Percentiles rank a stretch among this genome's conserved stretches.
These are phyloP conservation scores for Staphylotrichum longicolle DNA, from an alignment of 495 filamentous ascomycete genomes.

Conservation along the genomic window DNA sequence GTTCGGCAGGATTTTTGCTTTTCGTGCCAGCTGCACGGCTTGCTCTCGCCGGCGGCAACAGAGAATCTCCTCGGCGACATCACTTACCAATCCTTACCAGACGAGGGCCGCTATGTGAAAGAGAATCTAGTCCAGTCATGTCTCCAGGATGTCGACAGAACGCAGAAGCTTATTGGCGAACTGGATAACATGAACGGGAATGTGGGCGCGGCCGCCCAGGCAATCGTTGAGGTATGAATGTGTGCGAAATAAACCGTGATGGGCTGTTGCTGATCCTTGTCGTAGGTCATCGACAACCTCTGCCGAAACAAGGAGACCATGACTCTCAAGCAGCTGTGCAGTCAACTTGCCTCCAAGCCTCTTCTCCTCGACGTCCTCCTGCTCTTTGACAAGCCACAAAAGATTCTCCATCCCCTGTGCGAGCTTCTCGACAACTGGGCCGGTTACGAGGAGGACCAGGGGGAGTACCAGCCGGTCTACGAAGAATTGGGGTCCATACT, in stretches of 20 bases:
- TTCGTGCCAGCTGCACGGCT: slow-evolving; percentile 78
- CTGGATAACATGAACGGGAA: slow-evolving; percentile 95
- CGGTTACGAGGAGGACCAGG: slow-evolving; percentile 86
- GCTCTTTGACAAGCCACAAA: slow-evolving; percentile 73
- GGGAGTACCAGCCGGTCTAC: slow-evolving; percentile 93
- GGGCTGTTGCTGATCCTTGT: background rate
- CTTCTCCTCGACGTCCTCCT: slow-evolving; percentile 79
- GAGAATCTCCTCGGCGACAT: slow-evolving; percentile 80
- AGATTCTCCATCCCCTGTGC: slow-evolving; percentile 79
- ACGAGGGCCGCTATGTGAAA: slow-evolving; percentile 70
- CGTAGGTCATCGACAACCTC: slow-evolving; percentile 69
- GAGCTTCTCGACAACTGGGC: slow-evolving; percentile 81
- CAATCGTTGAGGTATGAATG: slow-evolving; percentile 67
- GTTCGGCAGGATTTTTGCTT: slow-evolving; percentile 91
- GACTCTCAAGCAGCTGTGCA: slow-evolving; percentile 82
- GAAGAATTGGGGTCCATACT: slow-evolving; percentile 93
- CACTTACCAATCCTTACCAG: slow-evolving; percentile 76
- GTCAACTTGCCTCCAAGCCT: slow-evolving; percentile 72
- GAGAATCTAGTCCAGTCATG: slow-evolving; percentile 74
- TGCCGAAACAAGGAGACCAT: slow-evolving; percentile 86
- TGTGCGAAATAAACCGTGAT: background rate
- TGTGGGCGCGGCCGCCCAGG: slow-evolving; percentile 80
- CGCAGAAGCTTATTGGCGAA: slow-evolving; percentile 71
- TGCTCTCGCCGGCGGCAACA: slow-evolving; percentile 76
- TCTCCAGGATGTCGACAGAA: slow-evolving; percentile 63